Base-by-base conservation (phyloP, 495 filamentous ascomycete species). In the Mytilinidion resinicola region DNA sequence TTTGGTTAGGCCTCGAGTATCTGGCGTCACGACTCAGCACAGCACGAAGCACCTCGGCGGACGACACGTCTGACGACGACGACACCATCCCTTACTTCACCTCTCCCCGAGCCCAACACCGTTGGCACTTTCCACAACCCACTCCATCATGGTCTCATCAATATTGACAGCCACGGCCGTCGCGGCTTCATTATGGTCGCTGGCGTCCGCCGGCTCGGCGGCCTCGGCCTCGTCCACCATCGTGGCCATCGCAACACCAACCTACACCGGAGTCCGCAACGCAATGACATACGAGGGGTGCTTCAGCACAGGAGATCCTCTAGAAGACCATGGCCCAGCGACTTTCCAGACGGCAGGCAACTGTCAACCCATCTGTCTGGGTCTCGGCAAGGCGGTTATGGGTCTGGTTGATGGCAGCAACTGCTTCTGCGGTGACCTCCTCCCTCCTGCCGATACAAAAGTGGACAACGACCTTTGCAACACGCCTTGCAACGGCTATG, bases 361-460 rank as follows among this genome's bases (percentile, higher is more conserved):
- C 17, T 80, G 78, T 56, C 69, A 76, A 36, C 55, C 12, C 3
- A 62, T 69, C 50, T 80, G 78, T 58, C 51, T 60, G 9, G 48
- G 46, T 3, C 41, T 66, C 5, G 54, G 61, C 14, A 64, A 66
- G 48, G 55, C 72, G 3, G 73, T 76, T 14, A 63, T 77, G 65
- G 80, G 65, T 35, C 68, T 76, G 50, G 69, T 67, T 7, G 71
- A 73, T 4, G 70, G 70, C 33, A 68, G 59, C 17, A 66, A 76
- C 14, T 90, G 87, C 69, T 86, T 67, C 53, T 90, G 87, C 65
- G 87, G 87, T 38, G 64, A 78, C 38, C 65, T 67, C 37, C 71
- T 86, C 36, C 87, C 87, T 8, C 74, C 80, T 17, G 62, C 72
- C 14, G 53, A 59, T 5, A 69, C 67, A 44, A 60, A 78, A 57